Percentiles rank a stretch among this genome's conserved stretches.
These are phyloP conservation scores for Cornus florida DNA, from an alignment of 148 eudicot genomes.

Conservation along the genomic window DNA sequence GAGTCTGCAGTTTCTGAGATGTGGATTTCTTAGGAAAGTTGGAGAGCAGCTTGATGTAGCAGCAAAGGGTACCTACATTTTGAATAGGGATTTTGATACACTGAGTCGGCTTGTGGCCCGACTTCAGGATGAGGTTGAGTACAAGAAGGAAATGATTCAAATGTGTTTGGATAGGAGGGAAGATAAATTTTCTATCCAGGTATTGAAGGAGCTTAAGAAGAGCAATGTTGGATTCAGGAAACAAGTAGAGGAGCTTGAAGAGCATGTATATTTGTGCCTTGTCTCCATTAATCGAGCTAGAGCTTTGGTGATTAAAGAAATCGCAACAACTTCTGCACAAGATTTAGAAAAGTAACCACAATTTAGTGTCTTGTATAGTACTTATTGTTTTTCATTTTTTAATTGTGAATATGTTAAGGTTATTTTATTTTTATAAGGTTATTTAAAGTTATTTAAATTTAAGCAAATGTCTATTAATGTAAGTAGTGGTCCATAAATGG, in stretches of 20 bases:
- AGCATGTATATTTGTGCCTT: slow-evolving; percentile 57
- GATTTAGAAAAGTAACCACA: too few species aligned
- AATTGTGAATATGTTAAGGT: too few species aligned
- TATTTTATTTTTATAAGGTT: too few species aligned
- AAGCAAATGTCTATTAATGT: too few species aligned
- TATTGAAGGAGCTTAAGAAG: slow-evolving; percentile 45
- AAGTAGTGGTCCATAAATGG: too few species aligned
- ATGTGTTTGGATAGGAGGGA: slow-evolving; percentile 42
- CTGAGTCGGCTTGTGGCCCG: slow-evolving; percentile 40
- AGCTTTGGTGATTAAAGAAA: slow-evolving; percentile 41
- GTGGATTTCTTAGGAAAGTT: slow-evolving; percentile 30
- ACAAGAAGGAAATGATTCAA: slow-evolving; percentile 33
- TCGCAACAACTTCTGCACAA: slow-evolving; percentile 11
- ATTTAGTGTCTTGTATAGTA: not conserved
- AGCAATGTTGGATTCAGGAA: slow-evolving; percentile 35
- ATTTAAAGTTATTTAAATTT: too few species aligned
- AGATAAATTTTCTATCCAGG: slow-evolving; percentile 28
- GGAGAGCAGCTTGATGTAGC: slow-evolving; percentile 55
- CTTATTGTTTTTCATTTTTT: too few species aligned
- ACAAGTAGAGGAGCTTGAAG: slow-evolving; percentile 57
- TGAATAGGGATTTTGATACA: slow-evolving; percentile 54
- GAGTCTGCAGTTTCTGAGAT: slow-evolving; percentile 20
- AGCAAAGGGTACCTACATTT: slow-evolving; percentile 52
- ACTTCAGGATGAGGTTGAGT: slow-evolving; percentile 42
- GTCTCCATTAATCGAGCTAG: slow-evolving; percentile 55